phyloP scores from a whole-genome alignment of 805 yeast genomes.

The Hyphopichia homilentoma region DNA sequence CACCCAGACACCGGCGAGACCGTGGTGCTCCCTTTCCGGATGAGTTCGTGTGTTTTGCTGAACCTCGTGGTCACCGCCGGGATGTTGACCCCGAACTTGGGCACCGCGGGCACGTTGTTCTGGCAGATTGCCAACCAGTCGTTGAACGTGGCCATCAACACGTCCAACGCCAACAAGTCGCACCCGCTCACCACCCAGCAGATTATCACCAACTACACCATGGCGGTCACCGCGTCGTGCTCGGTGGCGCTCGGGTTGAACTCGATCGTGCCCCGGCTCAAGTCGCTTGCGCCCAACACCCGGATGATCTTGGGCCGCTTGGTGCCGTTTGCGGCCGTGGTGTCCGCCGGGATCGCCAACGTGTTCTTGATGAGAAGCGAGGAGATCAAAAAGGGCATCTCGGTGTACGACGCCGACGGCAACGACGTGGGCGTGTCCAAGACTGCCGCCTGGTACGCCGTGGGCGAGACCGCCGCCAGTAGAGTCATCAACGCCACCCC shows the following conservation, averaged over 20 bases:
- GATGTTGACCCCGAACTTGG: conserved; percentile 93
- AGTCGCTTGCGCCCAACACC: conserved; percentile 64
- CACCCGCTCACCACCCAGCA: conserved; percentile 83
- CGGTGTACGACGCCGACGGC: conserved; percentile 59
- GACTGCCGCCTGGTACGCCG: conserved; percentile 87
- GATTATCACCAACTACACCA: conserved; percentile 69
- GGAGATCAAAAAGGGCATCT: conserved; percentile 82
- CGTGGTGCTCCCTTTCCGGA: conserved; percentile 88
- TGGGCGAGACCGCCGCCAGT: conserved; percentile 94
- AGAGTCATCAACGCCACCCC: conserved; percentile 97
- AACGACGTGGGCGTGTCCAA: conserved; percentile 67
- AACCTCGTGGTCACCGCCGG: conserved; percentile 95
- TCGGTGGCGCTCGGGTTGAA: conserved; percentile 93
- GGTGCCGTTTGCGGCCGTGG: conserved; percentile 98
- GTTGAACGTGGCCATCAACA: conserved; percentile 92
- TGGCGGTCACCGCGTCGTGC: conserved; percentile 94
- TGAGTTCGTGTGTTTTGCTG: conserved; percentile 93
- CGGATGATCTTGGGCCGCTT: conserved; percentile 73
- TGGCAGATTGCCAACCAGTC: conserved; percentile 99
- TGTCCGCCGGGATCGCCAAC: conserved; percentile 92
- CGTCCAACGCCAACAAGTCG: conserved; percentile 93
- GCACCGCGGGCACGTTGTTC: conserved; percentile 85
- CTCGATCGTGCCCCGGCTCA: conserved; percentile 83
- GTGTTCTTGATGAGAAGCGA: conserved; percentile 96
- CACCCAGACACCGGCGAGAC: conserved; percentile 98